Percentiles rank a stretch among this genome's conserved stretches.
These are phyloP conservation scores for Mrakia blollopis DNA, from an alignment of 768 basidiomycete genomes.

Conservation along the genomic window DNA sequence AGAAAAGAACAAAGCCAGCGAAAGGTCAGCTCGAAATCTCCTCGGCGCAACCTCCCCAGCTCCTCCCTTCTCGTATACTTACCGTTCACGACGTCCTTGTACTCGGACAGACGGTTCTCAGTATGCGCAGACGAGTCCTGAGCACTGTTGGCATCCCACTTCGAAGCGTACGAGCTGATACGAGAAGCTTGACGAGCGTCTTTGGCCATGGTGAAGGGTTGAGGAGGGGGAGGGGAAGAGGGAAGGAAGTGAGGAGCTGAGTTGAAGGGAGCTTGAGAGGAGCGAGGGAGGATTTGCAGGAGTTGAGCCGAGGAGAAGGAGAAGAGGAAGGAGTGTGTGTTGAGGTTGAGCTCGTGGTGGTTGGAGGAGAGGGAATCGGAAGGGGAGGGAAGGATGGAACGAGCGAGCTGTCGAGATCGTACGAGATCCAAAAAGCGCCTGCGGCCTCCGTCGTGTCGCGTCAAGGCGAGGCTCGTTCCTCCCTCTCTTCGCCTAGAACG, in stretches of 20 bases:
- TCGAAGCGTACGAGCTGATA: conserved; percentile 52
- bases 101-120: conserved; percentile 68
- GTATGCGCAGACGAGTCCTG: conserved; percentile 64
- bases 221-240: background rate
- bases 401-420: background rate
- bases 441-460: background rate
- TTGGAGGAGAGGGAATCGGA: background rate
- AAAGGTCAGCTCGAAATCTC: background rate
- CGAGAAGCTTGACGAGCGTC: conserved; percentile 33
- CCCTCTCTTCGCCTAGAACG: background rate
- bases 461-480: background rate
- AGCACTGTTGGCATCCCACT: conserved; percentile 79
- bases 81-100: conserved; percentile 94
- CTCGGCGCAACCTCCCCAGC: background rate
- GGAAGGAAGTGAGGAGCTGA: background rate
- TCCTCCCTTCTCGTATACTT: conserved; percentile 35
- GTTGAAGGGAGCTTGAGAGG: no score
- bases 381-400: background rate
- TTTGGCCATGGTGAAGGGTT: conserved; percentile 28
- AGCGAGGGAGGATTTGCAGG: background rate
- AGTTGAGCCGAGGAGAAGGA: background rate
- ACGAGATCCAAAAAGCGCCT: background rate
- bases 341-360: conserved; percentile 13
- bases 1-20: background rate
- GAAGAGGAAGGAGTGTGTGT: background rate